A percentile compares a stretch with the other conserved stretches of the same genome.
These are phyloP conservation scores for Hordeum pubiflorum DNA, from an alignment of 202 grass and related monocot species.

Conservation along the genomic window DNA sequence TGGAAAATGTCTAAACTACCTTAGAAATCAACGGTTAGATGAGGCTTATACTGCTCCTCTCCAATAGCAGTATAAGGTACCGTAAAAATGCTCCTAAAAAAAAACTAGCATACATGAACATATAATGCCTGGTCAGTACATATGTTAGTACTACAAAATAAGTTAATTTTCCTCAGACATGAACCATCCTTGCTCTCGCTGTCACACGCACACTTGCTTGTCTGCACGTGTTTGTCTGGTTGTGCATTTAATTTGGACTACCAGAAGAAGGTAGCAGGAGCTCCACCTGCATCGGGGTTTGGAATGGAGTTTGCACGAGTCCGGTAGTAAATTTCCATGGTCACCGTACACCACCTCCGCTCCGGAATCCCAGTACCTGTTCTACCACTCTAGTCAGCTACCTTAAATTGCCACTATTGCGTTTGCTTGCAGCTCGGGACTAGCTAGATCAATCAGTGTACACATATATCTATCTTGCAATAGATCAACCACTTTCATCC, in stretches of 20 bases:
- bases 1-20: no score
- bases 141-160: not conserved
- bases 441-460: not conserved
- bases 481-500: not conserved
- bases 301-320: conserved; percentile 46
- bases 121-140: no score
- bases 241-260: conserved; percentile 41
- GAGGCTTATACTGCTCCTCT: no score
- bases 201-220: not conserved
- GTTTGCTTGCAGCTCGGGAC: not conserved
- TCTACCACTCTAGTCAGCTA: not conserved
- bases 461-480: not conserved
- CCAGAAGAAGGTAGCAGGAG: conserved; percentile 31
- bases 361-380: conserved; percentile 5
- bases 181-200: not conserved
- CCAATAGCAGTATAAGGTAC: no score
- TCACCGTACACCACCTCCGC: conserved; percentile 28
- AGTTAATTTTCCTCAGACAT: not conserved
- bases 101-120: no score
- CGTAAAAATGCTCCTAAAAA: no score
- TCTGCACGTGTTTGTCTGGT: not conserved
- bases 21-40: no score
- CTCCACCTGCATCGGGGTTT: conserved; percentile 29
- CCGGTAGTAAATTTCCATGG: conserved; percentile 21
- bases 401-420: conserved; percentile 26